Evolutionary conservation across 352 stramenopile genomes (phyloP).

Genomic region (Phytophthora sp.): DNA sequence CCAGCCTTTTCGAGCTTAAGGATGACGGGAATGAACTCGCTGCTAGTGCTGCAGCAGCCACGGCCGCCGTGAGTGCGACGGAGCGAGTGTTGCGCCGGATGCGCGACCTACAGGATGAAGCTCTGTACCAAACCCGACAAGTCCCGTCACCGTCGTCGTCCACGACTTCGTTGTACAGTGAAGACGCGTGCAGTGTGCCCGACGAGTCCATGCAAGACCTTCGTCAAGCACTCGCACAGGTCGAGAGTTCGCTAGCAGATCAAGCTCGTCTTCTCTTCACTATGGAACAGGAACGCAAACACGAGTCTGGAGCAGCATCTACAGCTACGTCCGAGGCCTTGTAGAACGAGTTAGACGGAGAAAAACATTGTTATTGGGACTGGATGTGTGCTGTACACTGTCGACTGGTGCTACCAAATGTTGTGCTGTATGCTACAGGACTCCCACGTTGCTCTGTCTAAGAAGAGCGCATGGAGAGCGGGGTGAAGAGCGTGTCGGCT

Average conservation of each 20-base stretch:
- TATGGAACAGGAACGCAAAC: constrained; percentile 52
- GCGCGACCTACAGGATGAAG: constrained; percentile 40
- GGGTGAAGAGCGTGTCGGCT: constrained; percentile 31
- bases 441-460: constrained; percentile 29
- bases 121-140: constrained; percentile 35
- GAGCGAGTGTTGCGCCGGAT: constrained; percentile 33
- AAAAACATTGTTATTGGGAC: too few species aligned
- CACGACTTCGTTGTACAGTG: constrained; percentile 30
- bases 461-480: constrained; percentile 40
- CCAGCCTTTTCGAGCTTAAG: constrained; percentile 46
- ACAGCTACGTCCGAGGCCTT: not conserved
- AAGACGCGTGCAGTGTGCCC: constrained; percentile 21
- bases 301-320: constrained; percentile 15
- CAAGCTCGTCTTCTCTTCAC: constrained; percentile 57
- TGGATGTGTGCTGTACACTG: too few species aligned
- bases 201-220: constrained; percentile 37
- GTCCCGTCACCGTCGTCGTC: constrained; percentile 31
- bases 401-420: constrained; percentile 10
- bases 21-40: constrained; percentile 34
- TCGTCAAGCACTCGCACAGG: constrained; percentile 43
- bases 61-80: constrained; percentile 20
- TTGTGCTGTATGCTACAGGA: constrained; percentile 43
- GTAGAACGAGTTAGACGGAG: too few species aligned
- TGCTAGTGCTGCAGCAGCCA: constrained; percentile 18
- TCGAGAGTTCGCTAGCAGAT: constrained; percentile 61